Conservation (phyloP, 148 eudicot species). For the Rhododendron vialii region DNA sequence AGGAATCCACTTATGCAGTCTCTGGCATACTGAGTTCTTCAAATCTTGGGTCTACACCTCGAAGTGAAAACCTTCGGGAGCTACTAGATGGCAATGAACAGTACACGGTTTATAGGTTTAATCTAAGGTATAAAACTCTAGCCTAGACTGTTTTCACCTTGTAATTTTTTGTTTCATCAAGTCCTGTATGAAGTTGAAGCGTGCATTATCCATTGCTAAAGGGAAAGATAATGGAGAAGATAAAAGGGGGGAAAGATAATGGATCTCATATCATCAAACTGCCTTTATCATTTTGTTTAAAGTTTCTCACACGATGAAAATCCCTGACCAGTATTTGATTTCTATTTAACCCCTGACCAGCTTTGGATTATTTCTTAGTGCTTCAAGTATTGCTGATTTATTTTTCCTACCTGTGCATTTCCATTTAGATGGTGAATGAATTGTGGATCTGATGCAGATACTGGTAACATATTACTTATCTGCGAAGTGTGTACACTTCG, state of each 20-base stretch:
- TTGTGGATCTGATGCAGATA: background rate
- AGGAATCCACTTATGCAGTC: slow-evolving; percentile 58
- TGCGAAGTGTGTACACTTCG: background rate
- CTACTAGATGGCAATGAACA: slow-evolving; percentile 48
- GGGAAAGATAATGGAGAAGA: background rate
- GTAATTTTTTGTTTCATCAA: background rate
- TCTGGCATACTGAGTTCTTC: slow-evolving; percentile 62
- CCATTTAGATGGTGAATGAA: background rate
- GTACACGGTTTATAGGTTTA: slow-evolving; percentile 53
- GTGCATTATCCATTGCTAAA: background rate
- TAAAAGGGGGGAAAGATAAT: background rate
- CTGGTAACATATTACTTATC: background rate
- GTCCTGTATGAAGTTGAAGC: background rate
- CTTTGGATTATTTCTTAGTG: background rate
- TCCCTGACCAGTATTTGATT: background rate
- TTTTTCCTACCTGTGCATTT: background rate
- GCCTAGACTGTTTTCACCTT: background rate
- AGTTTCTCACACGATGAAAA: too few species aligned
- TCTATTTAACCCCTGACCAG: background rate
- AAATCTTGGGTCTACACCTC: slow-evolving; percentile 53
- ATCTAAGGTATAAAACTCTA: slow-evolving; percentile 40
- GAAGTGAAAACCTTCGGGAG: slow-evolving; percentile 66
- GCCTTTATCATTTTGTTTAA: background rate
- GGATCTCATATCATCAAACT: slow-evolving; percentile 1
- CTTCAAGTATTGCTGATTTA: background rate